A percentile compares a stretch with the other conserved stretches of the same genome.
Evolutionary conservation across 2,329 filamentous ascomycete genomes (phyloP).

Genomic region (Calonectria hawksworthii): DNA sequence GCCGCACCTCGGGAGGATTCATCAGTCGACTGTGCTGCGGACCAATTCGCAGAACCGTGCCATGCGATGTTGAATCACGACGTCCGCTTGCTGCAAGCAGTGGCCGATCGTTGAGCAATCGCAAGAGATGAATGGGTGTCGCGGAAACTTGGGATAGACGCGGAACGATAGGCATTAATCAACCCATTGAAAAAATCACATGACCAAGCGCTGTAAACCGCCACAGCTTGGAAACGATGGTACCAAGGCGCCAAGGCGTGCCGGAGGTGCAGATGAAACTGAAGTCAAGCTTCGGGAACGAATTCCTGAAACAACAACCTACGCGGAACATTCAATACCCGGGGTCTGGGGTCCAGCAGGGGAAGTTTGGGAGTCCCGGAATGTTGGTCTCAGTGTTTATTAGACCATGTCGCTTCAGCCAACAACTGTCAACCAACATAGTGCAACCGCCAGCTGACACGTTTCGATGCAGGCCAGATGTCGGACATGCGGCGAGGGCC

Average conservation of each 20-base stretch:
- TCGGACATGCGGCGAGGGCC: neutral
- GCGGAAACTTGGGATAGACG: neutral
- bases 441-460: neutral
- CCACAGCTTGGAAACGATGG: neutral
- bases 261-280: conserved; percentile 16
- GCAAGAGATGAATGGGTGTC: neutral
- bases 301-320: conserved; percentile 20
- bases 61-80: neutral
- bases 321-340: conserved; percentile 15
- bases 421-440: neutral
- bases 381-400: neutral
- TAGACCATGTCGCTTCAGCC: neutral
- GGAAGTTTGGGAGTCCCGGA: neutral
- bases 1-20: neutral
- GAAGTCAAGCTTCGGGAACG: neutral
- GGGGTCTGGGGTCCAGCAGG: neutral
- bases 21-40: conserved; percentile 14
- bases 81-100: neutral
- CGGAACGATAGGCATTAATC: neutral
- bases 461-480: neutral
- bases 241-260: neutral
- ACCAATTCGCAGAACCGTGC: neutral
- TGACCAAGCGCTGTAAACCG: neutral
- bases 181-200: neutral
- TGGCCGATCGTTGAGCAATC: neutral